Evolutionary conservation across 1,139 yeast genomes (phyloP), one percentile per base, ranked within the genome.

Genomic region (Debaryomyces coudertii): DNA sequence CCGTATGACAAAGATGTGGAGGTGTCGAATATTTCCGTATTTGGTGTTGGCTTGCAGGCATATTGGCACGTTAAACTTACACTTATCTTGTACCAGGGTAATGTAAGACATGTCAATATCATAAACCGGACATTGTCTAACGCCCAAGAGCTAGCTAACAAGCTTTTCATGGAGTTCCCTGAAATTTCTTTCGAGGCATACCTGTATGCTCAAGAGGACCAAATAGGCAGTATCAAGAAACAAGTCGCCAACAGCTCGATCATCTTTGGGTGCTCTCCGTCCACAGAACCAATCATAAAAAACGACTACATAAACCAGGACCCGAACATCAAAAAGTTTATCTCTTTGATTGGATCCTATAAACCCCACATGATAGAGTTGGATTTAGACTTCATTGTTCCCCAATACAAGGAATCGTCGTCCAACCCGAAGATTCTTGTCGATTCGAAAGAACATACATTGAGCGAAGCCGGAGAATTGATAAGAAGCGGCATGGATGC

Each of bases 1-100:
- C 54, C 54, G 2, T 51, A 51, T 20, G 20, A 47, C 5, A 50
- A 49, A 5, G 35, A 36, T 5, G 35, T 44, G 5, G 44, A 52
- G 5, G 47, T 64, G 6, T 51, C 63, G 9, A 65, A 62, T 39
- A 31, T 78, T 33, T 56, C 74, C 8, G 81, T 78, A 1, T 80
- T 80, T 59, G 90, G 90, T 0, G 79, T 80, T n/a, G 90, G 90
- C 0, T 70, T 74, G 23, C 90, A 85, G 58, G 85, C 85, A 0
- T 76, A 73, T 53, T 85, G 90, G 90, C 90, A 85, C 55, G 64
- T 76, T 20, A 69, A 69, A 50, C 60, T 83, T 41, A 68, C 82
- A 0, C 56, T 79, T 33, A 51, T 63, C 6, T 57, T 80, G 38
- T 79, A 77, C 50, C 69, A 71, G 4, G 54, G 53, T 0, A 48